Base-by-base conservation (phyloP, 2,329 filamentous ascomycete species). In the Orbilia oligospora region DNA sequence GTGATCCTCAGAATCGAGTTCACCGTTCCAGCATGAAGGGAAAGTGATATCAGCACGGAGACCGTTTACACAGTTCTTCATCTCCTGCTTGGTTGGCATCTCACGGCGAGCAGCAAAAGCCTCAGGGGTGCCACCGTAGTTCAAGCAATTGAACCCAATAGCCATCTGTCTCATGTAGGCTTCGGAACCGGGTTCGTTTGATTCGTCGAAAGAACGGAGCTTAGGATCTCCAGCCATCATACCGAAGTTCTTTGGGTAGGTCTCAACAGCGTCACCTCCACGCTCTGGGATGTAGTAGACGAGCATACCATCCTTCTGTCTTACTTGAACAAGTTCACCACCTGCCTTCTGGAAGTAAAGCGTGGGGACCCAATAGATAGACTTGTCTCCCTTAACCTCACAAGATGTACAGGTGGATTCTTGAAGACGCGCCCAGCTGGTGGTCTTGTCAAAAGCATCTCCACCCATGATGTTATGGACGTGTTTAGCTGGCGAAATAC, bases 81-180 rank as follows among this genome's bases (percentile, higher is more conserved):
- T 94, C 41, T 97, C 87, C 87, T 97, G 97, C 82, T 67, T 71
- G 0, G 91, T 88, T 0, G 95, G 94, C 81, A 97, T 82, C 83
- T 89, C 90, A 84, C 97, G 94, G 81, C 94, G 93, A 84, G 90
- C 92, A 41, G 97, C 88, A 14, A 94, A 92, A 0, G 88, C 88
- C 84, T 97, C 94, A 1, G 92, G 86, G 0, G 84, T 82, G 24
- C 85, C 86, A 36, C 82, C 82, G 83, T 97, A 97, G 88, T 98
- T 91, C 78, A 99, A 86, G 85, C 96, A 98, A 87, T 98, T 98
- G 89, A 97, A 97, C 2, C 96, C 95, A 30, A 97, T 82, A 9
- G 94, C 93, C 79, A 94, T 93, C 86, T 97, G 92, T 64, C 86
- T 86, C 44, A 97, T 88, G 66, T 90, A 89, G 86, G 97, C 94